Evolutionary conservation across 257 asterid genomes (phyloP), one percentile per base, ranked within the genome.

Genomic region (Linaria vulgaris): DNA sequence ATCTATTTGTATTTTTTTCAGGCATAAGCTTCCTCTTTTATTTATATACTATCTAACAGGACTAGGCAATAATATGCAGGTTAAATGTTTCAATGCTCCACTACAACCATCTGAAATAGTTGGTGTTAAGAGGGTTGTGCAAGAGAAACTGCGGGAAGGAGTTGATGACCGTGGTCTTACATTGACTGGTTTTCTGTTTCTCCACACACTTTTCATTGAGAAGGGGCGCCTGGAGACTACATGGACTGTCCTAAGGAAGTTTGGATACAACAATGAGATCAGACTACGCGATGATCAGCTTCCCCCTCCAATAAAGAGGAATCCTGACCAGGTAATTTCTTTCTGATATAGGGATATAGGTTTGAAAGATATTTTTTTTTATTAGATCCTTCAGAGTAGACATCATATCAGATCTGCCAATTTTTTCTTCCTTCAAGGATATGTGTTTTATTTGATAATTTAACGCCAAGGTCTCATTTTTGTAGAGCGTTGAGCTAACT

Each of bases 191-290:
- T 94, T 94, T 80, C 83, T 94, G 63, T 94, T 94, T 79, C 97
- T 94, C 59, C 99, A 94, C 73, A 95, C 97, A 23, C 88, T 94
- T 67, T 94, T 90, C 74, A 90, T 94, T 61, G 96, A 87, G 82
- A 90, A 90, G 78, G 96, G 97, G 68, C 90, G 95, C 47, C 59
- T 90, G 77, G 97, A 90, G 83, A 94, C 97, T 58, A 90, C 97
- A 17, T 94, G 99, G 99, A 87, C 97, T 24, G 97, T 94, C 69
- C 84, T 94, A 22, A 79, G 99, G 78, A 90, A 94, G 76, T 94
- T 90, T 66, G 99, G 99, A 38, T 94, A 94, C 74, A 90, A 90
- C 75, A 88, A 94, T 72, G 99, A 94, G 61, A 83, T 94, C 74
- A 87, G 90, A 78, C 90, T 94, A 58, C 78, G 79, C 67, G 96